These are phyloP conservation scores for Aspergillus sclerotioniger DNA, from an alignment of 495 filamentous ascomycete genomes.

Conservation along the genomic window DNA sequence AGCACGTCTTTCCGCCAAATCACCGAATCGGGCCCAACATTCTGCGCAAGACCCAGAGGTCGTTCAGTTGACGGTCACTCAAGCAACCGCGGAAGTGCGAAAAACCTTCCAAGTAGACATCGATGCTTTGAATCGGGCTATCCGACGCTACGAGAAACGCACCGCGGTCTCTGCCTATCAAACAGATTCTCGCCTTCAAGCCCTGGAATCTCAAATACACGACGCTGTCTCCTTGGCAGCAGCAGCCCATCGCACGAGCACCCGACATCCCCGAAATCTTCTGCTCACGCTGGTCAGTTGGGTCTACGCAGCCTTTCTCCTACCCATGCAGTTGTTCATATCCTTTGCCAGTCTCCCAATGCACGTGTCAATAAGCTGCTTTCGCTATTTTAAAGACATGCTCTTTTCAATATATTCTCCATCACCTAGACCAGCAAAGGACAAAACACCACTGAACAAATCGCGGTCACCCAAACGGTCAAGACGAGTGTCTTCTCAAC, in stretches of 20 bases:
- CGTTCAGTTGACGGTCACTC: conserved; percentile 35
- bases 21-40: neutral
- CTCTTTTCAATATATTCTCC: conserved; percentile 9
- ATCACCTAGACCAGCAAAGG: conserved; percentile 16
- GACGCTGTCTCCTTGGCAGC: conserved; percentile 80
- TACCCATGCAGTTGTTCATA: conserved; percentile 29
- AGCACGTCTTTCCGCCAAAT: conserved; percentile 20
- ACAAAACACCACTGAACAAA: conserved; percentile 17
- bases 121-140: conserved; percentile 84
- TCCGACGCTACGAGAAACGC: conserved; percentile 92
- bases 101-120: conserved; percentile 73
- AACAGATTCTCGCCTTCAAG: conserved; percentile 69
- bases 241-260: conserved; percentile 56
- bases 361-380: conserved; percentile 19
- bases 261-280: conserved; percentile 20
- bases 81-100: conserved; percentile 60
- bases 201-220: conserved; percentile 65
- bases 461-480: conserved; percentile 3
- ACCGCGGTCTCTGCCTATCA: conserved; percentile 67
- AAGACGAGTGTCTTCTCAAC: conserved; percentile 6
- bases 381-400: conserved; percentile 16
- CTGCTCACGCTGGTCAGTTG: conserved; percentile 26
- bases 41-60: conserved; percentile 20
- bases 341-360: conserved; percentile 27
- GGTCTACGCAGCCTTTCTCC: conserved; percentile 28